These are phyloP conservation scores for Myxozyma neglecta DNA, from an alignment of 805 yeast genomes.

Conservation along the genomic window DNA sequence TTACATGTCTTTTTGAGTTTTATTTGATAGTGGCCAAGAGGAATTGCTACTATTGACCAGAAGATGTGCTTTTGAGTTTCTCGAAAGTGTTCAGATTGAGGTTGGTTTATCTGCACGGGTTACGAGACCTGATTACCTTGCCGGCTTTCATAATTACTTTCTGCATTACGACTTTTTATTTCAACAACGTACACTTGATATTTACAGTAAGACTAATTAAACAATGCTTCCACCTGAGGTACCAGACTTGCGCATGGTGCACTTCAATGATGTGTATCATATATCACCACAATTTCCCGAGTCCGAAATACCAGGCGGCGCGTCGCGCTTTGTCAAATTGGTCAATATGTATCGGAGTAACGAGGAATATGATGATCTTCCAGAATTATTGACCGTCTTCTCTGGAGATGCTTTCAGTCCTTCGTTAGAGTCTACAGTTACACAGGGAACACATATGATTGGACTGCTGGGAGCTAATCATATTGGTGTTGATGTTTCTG, in stretches of 20 bases:
- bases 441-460: slow-evolving; percentile 32
- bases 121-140: too few species aligned
- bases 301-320: slow-evolving; percentile 32
- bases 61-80: too few species aligned
- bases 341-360: slow-evolving; percentile 22
- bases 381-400: slow-evolving; percentile 31
- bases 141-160: too few species aligned
- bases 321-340: slow-evolving; percentile 34
- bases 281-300: slow-evolving; percentile 24
- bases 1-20: too few species aligned
- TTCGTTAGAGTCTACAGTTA: slow-evolving; percentile 32
- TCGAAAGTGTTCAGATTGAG: too few species aligned
- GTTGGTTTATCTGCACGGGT: too few species aligned
- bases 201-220: too few species aligned
- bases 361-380: slow-evolving; percentile 16
- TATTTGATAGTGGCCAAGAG: too few species aligned
- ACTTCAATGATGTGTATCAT: slow-evolving; percentile 34
- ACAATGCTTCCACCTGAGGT: neutral
- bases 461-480: slow-evolving; percentile 17
- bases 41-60: too few species aligned
- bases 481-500: slow-evolving; percentile 32
- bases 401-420: slow-evolving; percentile 34
- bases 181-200: too few species aligned
- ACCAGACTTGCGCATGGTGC: slow-evolving; percentile 30
- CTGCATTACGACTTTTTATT: too few species aligned